Evolutionary conservation across 305 asterid species (phyloP).

Genomic region (Coffea humblotiana): DNA sequence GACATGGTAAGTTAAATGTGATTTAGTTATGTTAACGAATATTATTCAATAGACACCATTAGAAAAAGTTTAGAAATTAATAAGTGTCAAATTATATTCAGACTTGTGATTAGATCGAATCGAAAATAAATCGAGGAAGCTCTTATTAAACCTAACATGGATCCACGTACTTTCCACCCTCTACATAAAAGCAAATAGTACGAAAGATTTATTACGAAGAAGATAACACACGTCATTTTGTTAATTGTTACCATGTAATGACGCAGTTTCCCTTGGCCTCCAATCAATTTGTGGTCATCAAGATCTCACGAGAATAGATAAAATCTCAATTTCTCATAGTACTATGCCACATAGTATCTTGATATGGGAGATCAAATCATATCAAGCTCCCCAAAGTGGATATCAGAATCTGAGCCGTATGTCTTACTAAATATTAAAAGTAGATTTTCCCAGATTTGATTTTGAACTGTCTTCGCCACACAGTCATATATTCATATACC

Average conservation of each 20-base stretch:
- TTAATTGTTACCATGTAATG: neutral
- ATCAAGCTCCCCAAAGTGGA: slow-evolving; percentile 32
- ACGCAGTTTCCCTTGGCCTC: neutral
- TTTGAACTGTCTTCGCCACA: slow-evolving; percentile 22
- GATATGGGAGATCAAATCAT: slow-evolving; percentile 27
- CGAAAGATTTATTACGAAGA: neutral
- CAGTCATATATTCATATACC: slow-evolving; percentile 22
- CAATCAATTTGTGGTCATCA: neutral
- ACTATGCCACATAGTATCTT: neutral
- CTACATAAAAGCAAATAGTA: neutral
- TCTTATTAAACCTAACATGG: neutral
- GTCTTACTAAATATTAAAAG: slow-evolving; percentile 28
- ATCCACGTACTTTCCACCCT: neutral
- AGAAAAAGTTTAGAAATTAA: too few species aligned
- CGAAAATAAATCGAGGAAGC: neutral
- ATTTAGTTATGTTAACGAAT: too few species aligned
- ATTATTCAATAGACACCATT: too few species aligned
- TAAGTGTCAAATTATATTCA: too few species aligned
- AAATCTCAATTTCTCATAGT: slow-evolving; percentile 5
- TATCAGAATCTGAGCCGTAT: slow-evolving; percentile 32
- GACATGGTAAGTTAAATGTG: too few species aligned
- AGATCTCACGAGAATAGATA: slow-evolving; percentile 13
- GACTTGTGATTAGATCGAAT: neutral
- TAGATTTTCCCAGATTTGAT: slow-evolving; percentile 32
- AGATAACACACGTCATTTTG: neutral